Conservation (phyloP, 176 grass and related monocot genomes). For the Eragrostis nindensis region DNA sequence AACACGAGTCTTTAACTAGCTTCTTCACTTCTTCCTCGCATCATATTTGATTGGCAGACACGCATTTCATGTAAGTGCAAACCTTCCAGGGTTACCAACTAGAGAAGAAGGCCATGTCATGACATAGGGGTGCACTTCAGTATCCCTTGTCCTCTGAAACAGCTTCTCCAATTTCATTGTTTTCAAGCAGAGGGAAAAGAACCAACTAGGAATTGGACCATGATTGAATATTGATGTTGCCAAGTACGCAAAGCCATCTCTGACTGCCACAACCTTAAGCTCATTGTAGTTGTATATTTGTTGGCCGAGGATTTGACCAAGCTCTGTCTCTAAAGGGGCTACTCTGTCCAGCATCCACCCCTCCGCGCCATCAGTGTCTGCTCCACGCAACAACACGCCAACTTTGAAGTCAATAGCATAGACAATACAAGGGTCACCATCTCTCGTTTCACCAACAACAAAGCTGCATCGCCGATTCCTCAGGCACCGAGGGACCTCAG, state of each 20-base stretch:
- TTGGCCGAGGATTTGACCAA: neutral
- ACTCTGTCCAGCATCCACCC: neutral
- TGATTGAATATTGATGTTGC: neutral
- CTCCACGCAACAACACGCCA: neutral
- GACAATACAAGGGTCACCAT: neutral
- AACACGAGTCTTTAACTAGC: no score
- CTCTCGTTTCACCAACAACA: neutral
- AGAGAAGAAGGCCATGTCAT: slow-evolving; percentile 23
- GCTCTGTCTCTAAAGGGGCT: neutral
- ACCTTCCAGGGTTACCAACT: neutral
- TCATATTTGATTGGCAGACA: no score
- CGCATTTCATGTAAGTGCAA: neutral
- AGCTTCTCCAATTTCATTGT: neutral
- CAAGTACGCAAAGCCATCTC: neutral
- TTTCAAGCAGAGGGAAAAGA: slow-evolving; percentile 20
- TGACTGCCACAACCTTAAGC: neutral
- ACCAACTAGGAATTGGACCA: neutral
- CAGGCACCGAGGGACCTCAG: neutral
- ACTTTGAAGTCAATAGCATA: neutral
- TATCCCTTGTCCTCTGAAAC: neutral
- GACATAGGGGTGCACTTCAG: slow-evolving; percentile 8
- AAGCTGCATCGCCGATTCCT: neutral
- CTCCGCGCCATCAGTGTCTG: neutral
- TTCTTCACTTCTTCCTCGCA: no score
- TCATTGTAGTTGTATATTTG: no score